A percentile compares a stretch with the other conserved stretches of the same genome.
These are phyloP conservation scores for Microdochium bolleyi DNA, from an alignment of 2,329 filamentous ascomycete species.

Conservation along the genomic window DNA sequence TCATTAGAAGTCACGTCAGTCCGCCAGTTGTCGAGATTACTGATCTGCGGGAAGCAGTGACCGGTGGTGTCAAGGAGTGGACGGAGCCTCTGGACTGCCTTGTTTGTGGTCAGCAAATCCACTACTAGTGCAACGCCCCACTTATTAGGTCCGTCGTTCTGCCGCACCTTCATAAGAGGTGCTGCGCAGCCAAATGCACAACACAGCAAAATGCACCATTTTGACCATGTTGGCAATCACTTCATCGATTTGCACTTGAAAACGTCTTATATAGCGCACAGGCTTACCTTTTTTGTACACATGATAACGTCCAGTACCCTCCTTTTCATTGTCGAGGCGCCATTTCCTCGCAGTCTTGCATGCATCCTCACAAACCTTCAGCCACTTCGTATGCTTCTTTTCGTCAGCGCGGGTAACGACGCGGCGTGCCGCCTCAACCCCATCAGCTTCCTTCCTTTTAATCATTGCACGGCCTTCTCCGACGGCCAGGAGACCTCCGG, in stretches of 20 bases:
- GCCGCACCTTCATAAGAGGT: neutral
- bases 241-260: neutral
- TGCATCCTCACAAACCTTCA: neutral
- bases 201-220: neutral
- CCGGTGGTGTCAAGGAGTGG: constrained; percentile 44
- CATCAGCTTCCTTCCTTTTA: neutral
- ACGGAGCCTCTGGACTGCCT: constrained; percentile 42
- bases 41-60: constrained; percentile 39
- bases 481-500: neutral
- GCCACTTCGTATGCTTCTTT: neutral
- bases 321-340: neutral
- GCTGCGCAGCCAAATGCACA: neutral
- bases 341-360: neutral
- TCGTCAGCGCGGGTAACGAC: neutral
- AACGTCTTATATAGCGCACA: neutral
- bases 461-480: neutral
- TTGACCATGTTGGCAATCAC: neutral
- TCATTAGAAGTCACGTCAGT: constrained; percentile 35
- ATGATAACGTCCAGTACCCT: neutral
- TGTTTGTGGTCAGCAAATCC: constrained; percentile 38
- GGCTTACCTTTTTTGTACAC: neutral
- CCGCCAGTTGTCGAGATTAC: constrained; percentile 42
- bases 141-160: neutral
- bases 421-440: neutral
- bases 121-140: constrained; percentile 16